Conservation (phyloP, 306 rosid species). For the Quercus ilex region DNA sequence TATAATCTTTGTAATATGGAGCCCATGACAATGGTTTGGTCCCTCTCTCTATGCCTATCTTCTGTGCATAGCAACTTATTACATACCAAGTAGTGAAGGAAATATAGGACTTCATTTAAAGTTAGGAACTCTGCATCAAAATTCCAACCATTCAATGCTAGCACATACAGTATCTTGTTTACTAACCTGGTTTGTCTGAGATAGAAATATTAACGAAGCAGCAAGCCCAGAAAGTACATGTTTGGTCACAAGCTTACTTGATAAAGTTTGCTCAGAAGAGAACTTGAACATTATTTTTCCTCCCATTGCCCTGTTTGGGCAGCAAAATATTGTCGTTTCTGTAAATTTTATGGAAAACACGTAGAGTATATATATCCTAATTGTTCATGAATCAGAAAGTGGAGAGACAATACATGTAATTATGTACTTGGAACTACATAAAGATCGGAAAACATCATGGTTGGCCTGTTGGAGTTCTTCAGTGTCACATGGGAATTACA, state of each 20-base stretch:
- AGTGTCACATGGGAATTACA: neutral
- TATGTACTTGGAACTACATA: neutral
- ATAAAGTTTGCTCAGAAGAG: slow-evolving; percentile 38
- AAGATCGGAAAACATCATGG: neutral
- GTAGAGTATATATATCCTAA: neutral
- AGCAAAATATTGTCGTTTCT: slow-evolving; percentile 17
- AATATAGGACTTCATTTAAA: slow-evolving; percentile 1
- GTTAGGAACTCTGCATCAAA: neutral
- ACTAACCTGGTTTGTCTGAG: slow-evolving; percentile 69
- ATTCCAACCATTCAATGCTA: slow-evolving; percentile 1
- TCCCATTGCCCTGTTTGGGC: slow-evolving; percentile 46
- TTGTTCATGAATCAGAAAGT: neutral
- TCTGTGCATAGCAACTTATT: neutral
- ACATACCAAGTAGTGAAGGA: slow-evolving; percentile 3
- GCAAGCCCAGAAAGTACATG: slow-evolving; percentile 65
- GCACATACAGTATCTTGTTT: neutral
- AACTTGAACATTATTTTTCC: slow-evolving; percentile 48
- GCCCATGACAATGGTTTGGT: neutral
- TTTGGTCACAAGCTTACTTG: slow-evolving; percentile 48
- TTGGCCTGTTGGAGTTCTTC: neutral
- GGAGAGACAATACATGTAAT: neutral
- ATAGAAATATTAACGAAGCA: slow-evolving; percentile 64
- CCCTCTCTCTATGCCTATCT: neutral
- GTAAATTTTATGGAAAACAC: neutral
- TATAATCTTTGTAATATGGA: neutral